These are phyloP conservation scores for Zygoascus meyerae DNA, from an alignment of 1,139 yeast genomes.

Conservation along the genomic window DNA sequence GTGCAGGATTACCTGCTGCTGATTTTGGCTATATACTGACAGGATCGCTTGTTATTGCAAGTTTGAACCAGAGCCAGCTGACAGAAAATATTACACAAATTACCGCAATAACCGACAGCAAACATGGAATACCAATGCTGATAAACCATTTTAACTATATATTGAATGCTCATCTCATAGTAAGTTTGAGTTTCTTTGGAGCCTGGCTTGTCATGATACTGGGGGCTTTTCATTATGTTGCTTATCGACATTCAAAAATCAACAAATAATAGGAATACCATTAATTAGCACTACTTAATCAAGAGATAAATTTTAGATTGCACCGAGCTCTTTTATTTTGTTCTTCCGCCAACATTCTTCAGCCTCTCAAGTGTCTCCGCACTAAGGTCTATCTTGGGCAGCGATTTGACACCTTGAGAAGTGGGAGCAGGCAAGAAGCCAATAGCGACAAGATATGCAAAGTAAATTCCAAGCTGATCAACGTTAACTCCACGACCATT, in stretches of 20 bases:
- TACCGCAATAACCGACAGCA: too few species aligned
- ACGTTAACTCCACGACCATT: constrained; percentile 67
- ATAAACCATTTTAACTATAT: constrained; percentile 1
- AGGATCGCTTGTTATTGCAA: too few species aligned
- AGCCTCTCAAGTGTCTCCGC: constrained; percentile 60
- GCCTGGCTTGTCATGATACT: not conserved
- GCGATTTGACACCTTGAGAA: constrained; percentile 35
- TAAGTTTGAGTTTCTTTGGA: constrained; percentile 2
- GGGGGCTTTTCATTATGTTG: not conserved
- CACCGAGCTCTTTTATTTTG: constrained; percentile 26
- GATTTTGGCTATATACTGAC: too few species aligned
- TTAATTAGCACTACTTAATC: not conserved
- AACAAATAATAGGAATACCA: not conserved
- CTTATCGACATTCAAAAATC: constrained; percentile 1
- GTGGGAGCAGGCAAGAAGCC: constrained; percentile 69
- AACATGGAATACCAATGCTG: not conserved
- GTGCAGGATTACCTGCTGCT: too few species aligned
- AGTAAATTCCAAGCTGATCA: constrained; percentile 64
- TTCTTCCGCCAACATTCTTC: constrained; percentile 82
- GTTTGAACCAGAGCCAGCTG: too few species aligned
- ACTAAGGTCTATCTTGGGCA: constrained; percentile 57
- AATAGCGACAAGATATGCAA: constrained; percentile 69
- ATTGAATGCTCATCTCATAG: not conserved
- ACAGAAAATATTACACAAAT: too few species aligned
- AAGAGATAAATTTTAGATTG: not conserved